A percentile compares a stretch with the other conserved stretches of the same genome.
Conservation (phyloP, 179 eudicot species). For the Beta macrorhiza region DNA sequence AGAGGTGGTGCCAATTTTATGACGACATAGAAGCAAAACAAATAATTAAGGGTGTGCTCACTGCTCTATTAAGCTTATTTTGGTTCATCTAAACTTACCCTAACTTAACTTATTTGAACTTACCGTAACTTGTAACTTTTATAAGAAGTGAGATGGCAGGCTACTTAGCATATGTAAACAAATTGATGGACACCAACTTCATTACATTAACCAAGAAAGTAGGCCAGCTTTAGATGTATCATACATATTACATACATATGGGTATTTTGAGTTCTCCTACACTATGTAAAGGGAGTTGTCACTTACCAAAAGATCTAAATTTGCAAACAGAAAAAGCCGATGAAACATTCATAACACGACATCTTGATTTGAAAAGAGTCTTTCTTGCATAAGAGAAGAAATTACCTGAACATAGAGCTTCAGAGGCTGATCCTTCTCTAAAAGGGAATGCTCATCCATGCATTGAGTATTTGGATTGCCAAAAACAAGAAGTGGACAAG, state of each 20-base stretch:
- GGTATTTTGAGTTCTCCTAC: not conserved
- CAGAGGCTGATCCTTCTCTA: slow-evolving; percentile 43
- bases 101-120: no score
- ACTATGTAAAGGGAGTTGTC: not conserved
- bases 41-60: no score
- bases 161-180: not conserved
- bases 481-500: slow-evolving; percentile 69
- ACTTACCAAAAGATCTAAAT: not conserved
- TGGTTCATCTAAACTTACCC: no score
- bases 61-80: no score
- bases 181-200: not conserved
- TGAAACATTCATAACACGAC: not conserved
- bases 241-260: not conserved
- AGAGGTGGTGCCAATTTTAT: not conserved
- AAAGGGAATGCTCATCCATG: slow-evolving; percentile 33
- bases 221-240: not conserved
- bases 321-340: not conserved
- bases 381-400: slow-evolving; percentile 3
- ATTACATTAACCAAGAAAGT: not conserved
- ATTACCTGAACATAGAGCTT: slow-evolving; percentile 71
- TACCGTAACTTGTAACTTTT: no score
- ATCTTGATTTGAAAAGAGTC: no score
- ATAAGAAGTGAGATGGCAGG: not conserved
- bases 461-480: slow-evolving; percentile 40
- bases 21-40: no score